Percentiles rank a stretch among this genome's conserved stretches.
Conservation (phyloP, 805 yeast species). For the Wickerhamomyces pijperi region DNA sequence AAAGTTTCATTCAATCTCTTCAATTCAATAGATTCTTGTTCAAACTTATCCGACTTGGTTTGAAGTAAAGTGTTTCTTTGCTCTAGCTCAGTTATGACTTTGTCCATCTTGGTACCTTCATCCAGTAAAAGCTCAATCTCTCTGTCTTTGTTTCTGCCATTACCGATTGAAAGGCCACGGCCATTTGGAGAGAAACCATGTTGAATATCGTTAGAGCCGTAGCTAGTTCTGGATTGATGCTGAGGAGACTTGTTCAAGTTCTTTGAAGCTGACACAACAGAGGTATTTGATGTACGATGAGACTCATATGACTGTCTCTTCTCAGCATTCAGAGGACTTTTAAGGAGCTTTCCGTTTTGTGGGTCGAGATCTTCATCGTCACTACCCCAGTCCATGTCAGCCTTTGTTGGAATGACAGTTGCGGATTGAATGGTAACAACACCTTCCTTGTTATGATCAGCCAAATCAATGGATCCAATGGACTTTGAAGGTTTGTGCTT, state of each 20-base stretch:
- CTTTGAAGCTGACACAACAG: slow-evolving; percentile 2
- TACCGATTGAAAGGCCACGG: slow-evolving; percentile 17
- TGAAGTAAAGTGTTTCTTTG: slow-evolving; percentile 16
- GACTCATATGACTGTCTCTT: background rate
- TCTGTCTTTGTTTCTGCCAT: slow-evolving; percentile 24
- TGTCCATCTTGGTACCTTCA: slow-evolving; percentile 41
- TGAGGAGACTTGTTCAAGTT: slow-evolving; percentile 2
- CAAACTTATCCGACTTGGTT: slow-evolving; percentile 17
- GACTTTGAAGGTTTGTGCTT: slow-evolving; percentile 2
- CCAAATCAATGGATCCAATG: slow-evolving; percentile 1
- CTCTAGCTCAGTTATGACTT: slow-evolving; percentile 28
- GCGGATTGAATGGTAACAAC: slow-evolving; percentile 43
- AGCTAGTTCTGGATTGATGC: background rate
- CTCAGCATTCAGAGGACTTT: background rate
- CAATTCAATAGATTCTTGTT: slow-evolving; percentile 13
- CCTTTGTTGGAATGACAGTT: slow-evolving; percentile 74
- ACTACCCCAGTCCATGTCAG: slow-evolving; percentile 80
- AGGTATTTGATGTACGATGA: background rate
- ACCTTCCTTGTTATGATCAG: slow-evolving; percentile 6
- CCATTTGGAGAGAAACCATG: slow-evolving; percentile 4
- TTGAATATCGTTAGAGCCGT: background rate
- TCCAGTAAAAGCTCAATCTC: slow-evolving; percentile 33
- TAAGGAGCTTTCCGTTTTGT: background rate
- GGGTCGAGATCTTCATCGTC: slow-evolving; percentile 60
- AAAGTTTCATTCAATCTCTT: slow-evolving; percentile 13